phyloP scores from a whole-genome alignment of 345 rosid genomes.

The Salix caprea region DNA sequence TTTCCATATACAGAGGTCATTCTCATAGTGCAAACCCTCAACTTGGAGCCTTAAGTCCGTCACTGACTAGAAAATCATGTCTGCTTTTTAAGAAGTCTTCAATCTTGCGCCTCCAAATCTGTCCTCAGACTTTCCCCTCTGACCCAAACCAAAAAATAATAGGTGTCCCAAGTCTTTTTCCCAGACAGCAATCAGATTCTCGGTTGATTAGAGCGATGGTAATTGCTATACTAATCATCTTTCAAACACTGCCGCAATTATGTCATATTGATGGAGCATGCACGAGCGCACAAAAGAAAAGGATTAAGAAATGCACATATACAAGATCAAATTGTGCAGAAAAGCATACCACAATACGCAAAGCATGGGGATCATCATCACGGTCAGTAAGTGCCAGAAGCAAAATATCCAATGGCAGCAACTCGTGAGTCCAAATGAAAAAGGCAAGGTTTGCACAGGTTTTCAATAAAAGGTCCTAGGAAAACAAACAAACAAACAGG shows the following conservation, averaged over 20 bases:
- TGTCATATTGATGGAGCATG: too few species aligned
- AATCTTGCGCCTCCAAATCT: neutral
- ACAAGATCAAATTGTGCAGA: constrained; percentile 3
- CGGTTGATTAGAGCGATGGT: too few species aligned
- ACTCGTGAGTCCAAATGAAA: constrained; percentile 85
- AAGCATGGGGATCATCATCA: constrained; percentile 92
- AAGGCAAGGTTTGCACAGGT: constrained; percentile 68
- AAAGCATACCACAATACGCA: constrained; percentile 73
- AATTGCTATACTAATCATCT: too few species aligned
- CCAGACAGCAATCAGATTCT: neutral
- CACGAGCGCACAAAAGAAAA: too few species aligned
- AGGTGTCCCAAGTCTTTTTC: neutral
- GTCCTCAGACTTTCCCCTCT: neutral
- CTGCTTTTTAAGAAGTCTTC: neutral
- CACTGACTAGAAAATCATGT: neutral
- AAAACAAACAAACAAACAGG: constrained; percentile 1
- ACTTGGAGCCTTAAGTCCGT: neutral
- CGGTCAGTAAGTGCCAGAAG: constrained; percentile 90
- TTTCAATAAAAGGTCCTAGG: constrained; percentile 64
- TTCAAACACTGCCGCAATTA: too few species aligned
- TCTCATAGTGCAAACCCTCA: neutral
- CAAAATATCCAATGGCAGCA: constrained; percentile 91
- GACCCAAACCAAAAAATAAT: neutral
- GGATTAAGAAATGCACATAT: neutral
- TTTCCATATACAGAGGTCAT: neutral